Percentiles rank a stretch among this genome's conserved stretches.
These are phyloP conservation scores for Trametes sanguinea DNA, from an alignment of 768 basidiomycete genomes.

Conservation along the genomic window DNA sequence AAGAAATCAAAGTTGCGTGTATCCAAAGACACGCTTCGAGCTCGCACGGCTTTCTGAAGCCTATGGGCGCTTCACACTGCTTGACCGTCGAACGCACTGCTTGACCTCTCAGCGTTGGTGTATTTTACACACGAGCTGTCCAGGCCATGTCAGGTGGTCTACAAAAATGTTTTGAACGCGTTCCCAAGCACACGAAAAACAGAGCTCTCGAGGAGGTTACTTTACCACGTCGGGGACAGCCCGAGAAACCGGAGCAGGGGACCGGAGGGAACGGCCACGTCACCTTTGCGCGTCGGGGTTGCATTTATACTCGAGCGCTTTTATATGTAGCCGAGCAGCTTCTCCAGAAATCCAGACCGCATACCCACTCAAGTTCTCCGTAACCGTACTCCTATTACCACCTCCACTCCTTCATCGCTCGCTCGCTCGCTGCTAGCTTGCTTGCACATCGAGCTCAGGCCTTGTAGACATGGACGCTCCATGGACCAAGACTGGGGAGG, in stretches of 20 bases:
- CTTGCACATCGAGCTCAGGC: conserved; percentile 5
- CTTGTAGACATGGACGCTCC: conserved; percentile 56
- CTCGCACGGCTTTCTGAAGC: neutral
- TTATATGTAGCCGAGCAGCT: conserved; percentile 15
- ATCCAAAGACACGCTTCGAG: neutral
- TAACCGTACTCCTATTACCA: neutral
- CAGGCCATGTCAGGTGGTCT: neutral
- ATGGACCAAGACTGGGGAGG: conserved; percentile 73
- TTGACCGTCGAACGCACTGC: neutral
- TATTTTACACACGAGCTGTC: neutral
- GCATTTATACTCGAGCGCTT: conserved; percentile 19
- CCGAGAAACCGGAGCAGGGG: conserved; percentile 2
- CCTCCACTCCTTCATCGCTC: neutral
- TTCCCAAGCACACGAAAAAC: conserved; percentile 73
- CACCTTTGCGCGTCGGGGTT: conserved; percentile 16
- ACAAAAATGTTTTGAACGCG: neutral
- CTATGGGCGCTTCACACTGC: neutral
- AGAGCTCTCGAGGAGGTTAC: conserved; percentile 60
- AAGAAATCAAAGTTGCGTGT: too few relatives aligned
- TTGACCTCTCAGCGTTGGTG: neutral
- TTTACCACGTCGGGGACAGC: conserved; percentile 18
- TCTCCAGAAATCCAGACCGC: conserved; percentile 14
- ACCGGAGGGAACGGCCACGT: conserved; percentile 21
- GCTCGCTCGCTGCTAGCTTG: conserved; percentile 2
- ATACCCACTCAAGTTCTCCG: neutral